Percentiles rank a stretch among this genome's conserved stretches.
phyloP scores from a whole-genome alignment of 208 protist species.

The Leptomonas seymouri region DNA sequence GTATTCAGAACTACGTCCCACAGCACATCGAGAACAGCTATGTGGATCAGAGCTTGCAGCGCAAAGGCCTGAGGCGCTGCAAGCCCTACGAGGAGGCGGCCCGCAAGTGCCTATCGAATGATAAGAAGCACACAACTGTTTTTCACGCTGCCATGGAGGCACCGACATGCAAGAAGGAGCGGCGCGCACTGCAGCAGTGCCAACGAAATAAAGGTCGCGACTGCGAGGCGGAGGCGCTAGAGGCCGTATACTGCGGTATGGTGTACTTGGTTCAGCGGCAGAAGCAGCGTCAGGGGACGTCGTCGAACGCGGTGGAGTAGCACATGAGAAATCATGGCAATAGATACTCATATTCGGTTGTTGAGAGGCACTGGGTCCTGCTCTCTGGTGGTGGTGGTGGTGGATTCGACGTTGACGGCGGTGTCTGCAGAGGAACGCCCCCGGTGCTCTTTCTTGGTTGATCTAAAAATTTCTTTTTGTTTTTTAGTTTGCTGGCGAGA shows the following conservation, averaged over 20 bases:
- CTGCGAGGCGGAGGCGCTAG: slow-evolving; percentile 81
- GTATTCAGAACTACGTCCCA: slow-evolving; percentile 86
- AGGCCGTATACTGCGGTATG: slow-evolving; percentile 88
- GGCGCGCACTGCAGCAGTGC: slow-evolving; percentile 53
- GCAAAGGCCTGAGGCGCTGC: slow-evolving; percentile 70
- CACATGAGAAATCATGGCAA: neutral
- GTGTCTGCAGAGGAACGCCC: no score
- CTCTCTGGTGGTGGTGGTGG: no score
- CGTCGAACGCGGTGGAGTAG: slow-evolving; percentile 11
- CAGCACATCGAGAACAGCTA: slow-evolving; percentile 72
- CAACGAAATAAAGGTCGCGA: slow-evolving; percentile 47
- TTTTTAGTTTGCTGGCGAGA: no score
- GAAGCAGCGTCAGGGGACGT: slow-evolving; percentile 37
- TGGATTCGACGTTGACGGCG: no score
- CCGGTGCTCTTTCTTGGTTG: no score
- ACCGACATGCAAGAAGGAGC: slow-evolving; percentile 73
- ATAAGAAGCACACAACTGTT: slow-evolving; percentile 78
- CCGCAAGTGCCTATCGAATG: slow-evolving; percentile 71
- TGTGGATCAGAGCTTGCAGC: slow-evolving; percentile 83
- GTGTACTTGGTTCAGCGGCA: slow-evolving; percentile 72
- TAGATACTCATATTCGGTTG: neutral
- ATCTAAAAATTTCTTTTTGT: no score
- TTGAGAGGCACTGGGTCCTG: no score
- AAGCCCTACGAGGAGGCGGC: slow-evolving; percentile 74
- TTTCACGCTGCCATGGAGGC: slow-evolving; percentile 64